Conservation (phyloP, 2,329 filamentous ascomycete species). For the Penicillium sp. region DNA sequence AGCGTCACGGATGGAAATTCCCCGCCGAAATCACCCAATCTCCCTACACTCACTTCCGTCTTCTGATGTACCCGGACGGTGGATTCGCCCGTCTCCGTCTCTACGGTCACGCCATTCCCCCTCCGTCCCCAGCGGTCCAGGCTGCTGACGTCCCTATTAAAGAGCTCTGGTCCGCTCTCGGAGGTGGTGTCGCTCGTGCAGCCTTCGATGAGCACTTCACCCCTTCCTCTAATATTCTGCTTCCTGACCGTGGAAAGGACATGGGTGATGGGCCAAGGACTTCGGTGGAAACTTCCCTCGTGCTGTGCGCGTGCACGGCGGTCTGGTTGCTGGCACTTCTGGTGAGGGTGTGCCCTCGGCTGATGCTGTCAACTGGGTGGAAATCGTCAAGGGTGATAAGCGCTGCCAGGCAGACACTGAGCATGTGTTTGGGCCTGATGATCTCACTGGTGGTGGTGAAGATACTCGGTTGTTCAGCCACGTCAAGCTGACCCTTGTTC, state of each 20-base stretch:
- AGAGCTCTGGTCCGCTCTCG: conserved; percentile 42
- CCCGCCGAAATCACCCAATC: conserved; percentile 18
- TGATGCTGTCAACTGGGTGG: conserved; percentile 38
- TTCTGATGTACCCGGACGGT: conserved; percentile 49
- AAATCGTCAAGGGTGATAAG: conserved; percentile 38
- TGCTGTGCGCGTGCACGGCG: conserved; percentile 41
- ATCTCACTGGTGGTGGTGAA: conserved; percentile 49
- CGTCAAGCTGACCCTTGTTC: conserved; percentile 87
- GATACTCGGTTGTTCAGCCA: conserved; percentile 70
- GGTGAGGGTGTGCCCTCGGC: conserved; percentile 28
- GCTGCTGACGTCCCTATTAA: conserved; percentile 22
- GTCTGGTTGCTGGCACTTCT: conserved; percentile 21
- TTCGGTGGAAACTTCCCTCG: conserved; percentile 47
- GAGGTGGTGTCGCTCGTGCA: conserved; percentile 40
- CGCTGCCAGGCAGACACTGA: conserved; percentile 41
- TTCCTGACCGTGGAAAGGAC: conserved; percentile 45
- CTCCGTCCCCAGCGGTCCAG: conserved; percentile 14
- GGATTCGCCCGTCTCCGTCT: conserved; percentile 45
- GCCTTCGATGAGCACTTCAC: conserved; percentile 46
- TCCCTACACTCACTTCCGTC: conserved; percentile 43
- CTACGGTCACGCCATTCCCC: conserved; percentile 44
- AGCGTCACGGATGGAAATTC: conserved; percentile 44
- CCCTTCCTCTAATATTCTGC: conserved; percentile 39
- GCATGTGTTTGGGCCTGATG: conserved; percentile 39
- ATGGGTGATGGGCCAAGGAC: conserved; percentile 48